Evolutionary conservation across 148 eudicot species (phyloP), one percentile per base, ranked within the genome.

Genomic region (Camellia sinensis): DNA sequence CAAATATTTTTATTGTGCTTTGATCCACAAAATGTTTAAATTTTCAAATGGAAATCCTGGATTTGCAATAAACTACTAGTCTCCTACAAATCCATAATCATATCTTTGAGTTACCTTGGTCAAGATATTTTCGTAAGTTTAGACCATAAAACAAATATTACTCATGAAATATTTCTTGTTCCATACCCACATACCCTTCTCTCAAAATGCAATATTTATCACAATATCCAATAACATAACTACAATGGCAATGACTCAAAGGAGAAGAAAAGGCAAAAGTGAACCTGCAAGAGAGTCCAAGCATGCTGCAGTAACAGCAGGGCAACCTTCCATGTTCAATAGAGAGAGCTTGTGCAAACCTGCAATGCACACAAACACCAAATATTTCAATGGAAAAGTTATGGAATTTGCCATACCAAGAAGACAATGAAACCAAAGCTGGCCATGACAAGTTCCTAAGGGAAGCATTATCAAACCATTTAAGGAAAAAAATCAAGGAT

Each of bases 311-410:
- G 97, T 92, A 43, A 94, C 86, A 52, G 85, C 86, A 52, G 85
- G 93, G 84, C 97, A 94, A 74, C 93, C 92, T 80, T 92, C 97
- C 88, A 94, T 88, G 78, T 94, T 92, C 86, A 94, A 80, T 67
- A 92, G 83, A 40, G 79, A 43, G 57, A 94, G 98, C 72, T 89
- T 91, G 64, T 86, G 71, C 83, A 94, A 70, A 77, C 86, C 98
- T 94, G 84, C 79, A 88, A 59, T 40, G 50, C 6, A n/a, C 52
- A 48, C 37, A 61, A 22, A 12, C 53, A 59, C 65, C 5, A 81
- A 67, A n/a, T 19, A 54, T 37, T 12, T 14, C 48, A 19, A 43
- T 45, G 52, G 54, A 29, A 54, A 22, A 65, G 11, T 9, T 46
- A 40, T 14, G 12, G 45, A 6, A 12, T 71, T 59, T 4, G 52